Percentiles rank a stretch among this genome's conserved stretches.
Conservation (phyloP, 2,329 filamentous ascomycete genomes). For the Polytolypa hystricis region DNA sequence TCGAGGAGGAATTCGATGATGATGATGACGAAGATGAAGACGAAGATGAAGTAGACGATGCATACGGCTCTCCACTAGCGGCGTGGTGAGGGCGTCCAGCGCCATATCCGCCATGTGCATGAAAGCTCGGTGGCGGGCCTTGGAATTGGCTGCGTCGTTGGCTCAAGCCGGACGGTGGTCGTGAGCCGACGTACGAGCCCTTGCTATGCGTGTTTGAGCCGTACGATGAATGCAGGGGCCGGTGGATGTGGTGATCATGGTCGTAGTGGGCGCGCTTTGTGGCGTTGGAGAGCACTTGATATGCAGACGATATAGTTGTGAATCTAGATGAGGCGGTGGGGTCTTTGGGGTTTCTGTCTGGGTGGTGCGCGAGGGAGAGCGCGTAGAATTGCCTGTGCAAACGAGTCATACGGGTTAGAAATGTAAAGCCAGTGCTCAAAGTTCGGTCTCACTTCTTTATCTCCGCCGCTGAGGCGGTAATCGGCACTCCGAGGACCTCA, state of each 20-base stretch:
- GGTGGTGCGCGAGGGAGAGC: conserved; percentile 85
- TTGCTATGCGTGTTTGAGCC: conserved; percentile 29
- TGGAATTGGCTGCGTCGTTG: conserved; percentile 63
- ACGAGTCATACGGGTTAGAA: not conserved
- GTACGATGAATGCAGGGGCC: conserved; percentile 17
- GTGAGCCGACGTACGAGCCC: conserved; percentile 45
- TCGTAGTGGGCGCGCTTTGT: conserved; percentile 74
- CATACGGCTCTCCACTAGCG: no score
- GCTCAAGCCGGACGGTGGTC: conserved; percentile 71
- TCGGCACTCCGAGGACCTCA: conserved; percentile 62
- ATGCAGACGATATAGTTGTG: conserved; percentile 73
- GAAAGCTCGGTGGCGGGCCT: conserved; percentile 85
- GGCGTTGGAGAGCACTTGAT: conserved; percentile 60
- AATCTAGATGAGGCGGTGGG: conserved; percentile 64
- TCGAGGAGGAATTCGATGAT: conserved; percentile 2
- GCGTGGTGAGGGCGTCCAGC: conserved; percentile 8
- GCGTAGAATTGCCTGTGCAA: conserved; percentile 62
- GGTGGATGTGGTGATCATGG: conserved; percentile 38
- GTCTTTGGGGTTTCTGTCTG: conserved; percentile 75
- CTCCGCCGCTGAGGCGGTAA: conserved; percentile 58
- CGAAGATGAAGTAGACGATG: conserved; percentile 5
- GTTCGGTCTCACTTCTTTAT: conserved; percentile 65
- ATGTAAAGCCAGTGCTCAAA: not conserved
- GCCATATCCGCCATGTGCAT: conserved; percentile 69
- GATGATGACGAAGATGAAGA: conserved; percentile 10